Percentiles rank a stretch among this genome's conserved stretches.
These are phyloP conservation scores for Hortaea werneckii DNA, from an alignment of 2,329 filamentous ascomycete species.

Conservation along the genomic window DNA sequence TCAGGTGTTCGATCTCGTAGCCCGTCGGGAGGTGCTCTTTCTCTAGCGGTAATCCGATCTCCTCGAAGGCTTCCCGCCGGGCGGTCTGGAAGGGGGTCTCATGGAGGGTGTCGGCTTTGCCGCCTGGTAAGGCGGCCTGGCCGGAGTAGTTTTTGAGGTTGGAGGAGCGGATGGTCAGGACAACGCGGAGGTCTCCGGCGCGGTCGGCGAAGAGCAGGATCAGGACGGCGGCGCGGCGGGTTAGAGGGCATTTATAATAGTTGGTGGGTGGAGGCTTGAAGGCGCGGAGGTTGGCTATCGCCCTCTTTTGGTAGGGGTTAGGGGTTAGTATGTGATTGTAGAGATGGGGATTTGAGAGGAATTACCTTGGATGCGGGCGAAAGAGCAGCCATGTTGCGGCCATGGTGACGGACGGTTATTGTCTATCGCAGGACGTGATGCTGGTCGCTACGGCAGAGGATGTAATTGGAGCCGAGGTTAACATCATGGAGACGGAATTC, in stretches of 20 bases:
- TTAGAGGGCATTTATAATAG: slow-evolving; percentile 47
- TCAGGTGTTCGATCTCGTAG: slow-evolving; percentile 80
- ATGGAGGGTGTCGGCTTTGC: slow-evolving; percentile 44
- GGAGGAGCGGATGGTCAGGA: slow-evolving; percentile 52
- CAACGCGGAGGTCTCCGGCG: slow-evolving; percentile 62
- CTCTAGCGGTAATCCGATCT: slow-evolving; percentile 75
- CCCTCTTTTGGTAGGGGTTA: slow-evolving; percentile 30
- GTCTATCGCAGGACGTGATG: too few relatives aligned
- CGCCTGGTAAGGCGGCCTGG: slow-evolving; percentile 39
- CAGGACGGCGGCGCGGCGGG: slow-evolving; percentile 72
- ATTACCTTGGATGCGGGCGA: slow-evolving; percentile 25
- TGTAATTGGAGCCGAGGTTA: too few relatives aligned
- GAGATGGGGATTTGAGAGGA: too few relatives aligned
- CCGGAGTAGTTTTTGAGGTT: slow-evolving; percentile 44
- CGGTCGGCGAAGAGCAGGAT: slow-evolving; percentile 80
- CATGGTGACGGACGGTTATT: slow-evolving; percentile 13
- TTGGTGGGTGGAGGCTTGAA: slow-evolving; percentile 48
- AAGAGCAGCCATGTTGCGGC: slow-evolving; percentile 21
- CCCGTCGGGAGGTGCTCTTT: slow-evolving; percentile 60
- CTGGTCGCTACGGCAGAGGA: too few relatives aligned
- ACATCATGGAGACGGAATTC: too few relatives aligned
- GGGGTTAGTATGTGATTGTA: neutral
- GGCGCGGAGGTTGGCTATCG: slow-evolving; percentile 45
- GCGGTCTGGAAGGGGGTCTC: slow-evolving; percentile 67
- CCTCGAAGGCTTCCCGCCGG: slow-evolving; percentile 80